Percentiles rank a stretch among this genome's conserved stretches.
Conservation (phyloP, 257 asterid genomes). For the Prunella vulgaris region DNA sequence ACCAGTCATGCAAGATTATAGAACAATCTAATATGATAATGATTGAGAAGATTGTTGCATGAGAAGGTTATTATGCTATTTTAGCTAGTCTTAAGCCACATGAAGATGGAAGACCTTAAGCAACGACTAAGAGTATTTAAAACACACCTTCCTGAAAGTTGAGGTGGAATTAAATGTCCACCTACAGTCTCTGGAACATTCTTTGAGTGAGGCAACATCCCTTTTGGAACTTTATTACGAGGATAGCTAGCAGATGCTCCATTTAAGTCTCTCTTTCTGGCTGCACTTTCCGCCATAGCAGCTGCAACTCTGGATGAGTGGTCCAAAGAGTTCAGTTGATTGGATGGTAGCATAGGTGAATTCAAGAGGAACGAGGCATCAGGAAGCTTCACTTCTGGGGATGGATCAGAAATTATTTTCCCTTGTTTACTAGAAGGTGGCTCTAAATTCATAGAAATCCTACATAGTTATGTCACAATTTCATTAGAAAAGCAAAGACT, state of each 20-base stretch:
- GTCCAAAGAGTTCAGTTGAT: slow-evolving; percentile 32
- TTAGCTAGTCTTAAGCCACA: background rate
- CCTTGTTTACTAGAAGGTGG: slow-evolving; percentile 27
- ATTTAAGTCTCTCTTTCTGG: slow-evolving; percentile 64
- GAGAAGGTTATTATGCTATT: background rate
- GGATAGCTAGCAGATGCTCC: slow-evolving; percentile 40
- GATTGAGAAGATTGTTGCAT: background rate
- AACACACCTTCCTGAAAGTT: slow-evolving; percentile 74
- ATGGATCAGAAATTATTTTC: slow-evolving; percentile 28
- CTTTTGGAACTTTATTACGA: slow-evolving; percentile 70
- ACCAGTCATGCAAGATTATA: background rate
- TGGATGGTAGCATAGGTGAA: slow-evolving; percentile 52
- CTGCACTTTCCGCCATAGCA: slow-evolving; percentile 71
- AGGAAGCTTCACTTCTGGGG: slow-evolving; percentile 57
- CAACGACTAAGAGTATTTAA: background rate
- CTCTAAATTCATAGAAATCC: slow-evolving; percentile 30
- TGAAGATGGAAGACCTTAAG: background rate
- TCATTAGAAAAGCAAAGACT: background rate
- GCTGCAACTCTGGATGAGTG: slow-evolving; percentile 83
- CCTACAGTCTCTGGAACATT: slow-evolving; percentile 59
- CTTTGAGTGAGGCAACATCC: slow-evolving; percentile 53
- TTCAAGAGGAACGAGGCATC: slow-evolving; percentile 71
- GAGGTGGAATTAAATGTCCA: slow-evolving; percentile 74
- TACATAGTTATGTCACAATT: slow-evolving; percentile 1
- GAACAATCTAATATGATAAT: background rate